Evolutionary conservation across 2,329 filamentous ascomycete genomes (phyloP).

Genomic region (Parascedosporium putredinis): DNA sequence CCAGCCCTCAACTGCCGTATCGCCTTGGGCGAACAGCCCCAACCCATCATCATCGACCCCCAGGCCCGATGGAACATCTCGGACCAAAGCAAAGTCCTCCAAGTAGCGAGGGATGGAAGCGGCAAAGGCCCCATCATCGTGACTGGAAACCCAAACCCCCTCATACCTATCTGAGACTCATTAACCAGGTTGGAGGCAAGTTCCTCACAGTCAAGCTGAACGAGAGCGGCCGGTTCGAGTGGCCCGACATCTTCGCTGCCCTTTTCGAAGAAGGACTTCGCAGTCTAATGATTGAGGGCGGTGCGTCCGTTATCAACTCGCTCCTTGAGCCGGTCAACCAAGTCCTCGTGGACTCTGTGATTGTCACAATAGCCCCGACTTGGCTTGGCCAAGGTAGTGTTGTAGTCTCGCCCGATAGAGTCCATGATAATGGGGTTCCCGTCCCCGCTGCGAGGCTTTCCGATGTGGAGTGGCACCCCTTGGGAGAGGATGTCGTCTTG

Average conservation of each 20-base stretch:
- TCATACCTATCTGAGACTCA: constrained; percentile 29
- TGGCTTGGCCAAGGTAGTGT: constrained; percentile 84
- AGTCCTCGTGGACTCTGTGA: constrained; percentile 61
- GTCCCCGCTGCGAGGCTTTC: constrained; percentile 54
- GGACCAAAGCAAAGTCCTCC: constrained; percentile 52
- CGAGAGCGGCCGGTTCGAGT: constrained; percentile 39
- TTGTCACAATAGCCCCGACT: constrained; percentile 80
- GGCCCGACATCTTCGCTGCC: constrained; percentile 51
- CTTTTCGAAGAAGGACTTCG: constrained; percentile 50
- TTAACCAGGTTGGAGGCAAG: constrained; percentile 42
- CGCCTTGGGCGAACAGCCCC: constrained; percentile 57
- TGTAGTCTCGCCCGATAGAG: constrained; percentile 59
- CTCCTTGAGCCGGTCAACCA: constrained; percentile 55
- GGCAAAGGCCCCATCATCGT: constrained; percentile 69
- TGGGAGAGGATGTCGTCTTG: constrained; percentile 75
- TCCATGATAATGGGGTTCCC: constrained; percentile 37
- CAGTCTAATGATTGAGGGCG: constrained; percentile 90
- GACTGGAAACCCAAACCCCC: constrained; percentile 33
- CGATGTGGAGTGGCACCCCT: constrained; percentile 61
- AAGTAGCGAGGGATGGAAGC: constrained; percentile 49
- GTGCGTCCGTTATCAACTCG: constrained; percentile 70
- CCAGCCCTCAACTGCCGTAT: constrained; percentile 78
- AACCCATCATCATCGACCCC: constrained; percentile 76
- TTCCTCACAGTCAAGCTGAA: constrained; percentile 31
- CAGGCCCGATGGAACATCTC: constrained; percentile 59